phyloP scores from a whole-genome alignment of 2,329 filamentous ascomycete genomes.

The Cytospora piceae region DNA sequence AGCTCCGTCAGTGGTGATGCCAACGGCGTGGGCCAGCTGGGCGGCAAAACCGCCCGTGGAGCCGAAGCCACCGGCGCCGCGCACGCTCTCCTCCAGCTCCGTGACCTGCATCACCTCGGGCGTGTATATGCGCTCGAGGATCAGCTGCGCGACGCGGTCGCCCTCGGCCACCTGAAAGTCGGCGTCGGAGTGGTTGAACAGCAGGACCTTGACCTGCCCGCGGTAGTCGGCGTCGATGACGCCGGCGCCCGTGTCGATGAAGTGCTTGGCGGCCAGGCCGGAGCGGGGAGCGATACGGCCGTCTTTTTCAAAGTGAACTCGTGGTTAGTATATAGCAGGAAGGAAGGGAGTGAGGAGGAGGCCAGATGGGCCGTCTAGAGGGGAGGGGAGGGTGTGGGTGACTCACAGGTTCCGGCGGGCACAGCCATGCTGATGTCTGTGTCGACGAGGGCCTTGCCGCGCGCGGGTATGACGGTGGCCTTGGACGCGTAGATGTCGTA shows the following conservation, averaged over 20 bases:
- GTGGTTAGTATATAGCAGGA: conserved; percentile 1
- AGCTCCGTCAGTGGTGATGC: conserved; percentile 14
- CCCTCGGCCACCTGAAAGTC: conserved; percentile 84
- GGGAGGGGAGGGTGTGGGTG: not conserved
- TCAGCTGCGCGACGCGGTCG: conserved; percentile 90
- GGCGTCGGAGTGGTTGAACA: conserved; percentile 87
- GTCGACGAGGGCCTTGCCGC: conserved; percentile 84
- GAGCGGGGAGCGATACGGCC: conserved; percentile 88
- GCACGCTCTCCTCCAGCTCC: conserved; percentile 85
- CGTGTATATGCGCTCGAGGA: conserved; percentile 92
- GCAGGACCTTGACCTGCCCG: conserved; percentile 88
- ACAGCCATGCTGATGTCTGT: conserved; percentile 92
- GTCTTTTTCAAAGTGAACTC: conserved; percentile 56
- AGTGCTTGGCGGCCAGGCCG: conserved; percentile 89
- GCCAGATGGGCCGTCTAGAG: not conserved
- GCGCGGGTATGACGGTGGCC: conserved; percentile 74
- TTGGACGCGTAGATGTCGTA: conserved; percentile 89
- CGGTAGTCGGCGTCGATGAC: conserved; percentile 98
- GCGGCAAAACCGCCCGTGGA: conserved; percentile 69
- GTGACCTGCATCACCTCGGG: conserved; percentile 89
- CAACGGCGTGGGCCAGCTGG: not conserved
- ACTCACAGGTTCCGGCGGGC: conserved; percentile 83
- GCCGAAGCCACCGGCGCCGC: conserved; percentile 89
- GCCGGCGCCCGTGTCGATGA: conserved; percentile 93
- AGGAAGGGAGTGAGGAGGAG: not conserved